Evolutionary conservation across 768 basidiomycete genomes (phyloP).

Genomic region (Macrolepiota fuliginosa): DNA sequence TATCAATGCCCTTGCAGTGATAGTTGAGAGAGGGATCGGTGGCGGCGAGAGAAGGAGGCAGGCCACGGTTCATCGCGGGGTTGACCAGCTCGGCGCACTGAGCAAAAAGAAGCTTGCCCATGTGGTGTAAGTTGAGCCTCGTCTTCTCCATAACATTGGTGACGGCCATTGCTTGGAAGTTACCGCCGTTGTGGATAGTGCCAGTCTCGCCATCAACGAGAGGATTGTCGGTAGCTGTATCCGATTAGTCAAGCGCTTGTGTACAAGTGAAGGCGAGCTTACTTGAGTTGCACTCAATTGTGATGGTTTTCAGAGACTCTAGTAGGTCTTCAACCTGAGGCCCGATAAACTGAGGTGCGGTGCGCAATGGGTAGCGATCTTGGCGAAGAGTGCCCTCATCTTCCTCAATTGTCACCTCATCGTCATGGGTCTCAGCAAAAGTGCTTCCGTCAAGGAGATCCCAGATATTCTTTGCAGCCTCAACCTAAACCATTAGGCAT

Average conservation of each 20-base stretch:
- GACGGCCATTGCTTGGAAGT: slow-evolving; percentile 87
- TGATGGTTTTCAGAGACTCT: slow-evolving; percentile 58
- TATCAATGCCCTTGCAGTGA: slow-evolving; percentile 83
- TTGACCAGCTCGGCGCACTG: slow-evolving; percentile 73
- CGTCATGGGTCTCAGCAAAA: slow-evolving; percentile 65
- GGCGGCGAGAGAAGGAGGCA: slow-evolving; percentile 77
- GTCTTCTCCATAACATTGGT: slow-evolving; percentile 89
- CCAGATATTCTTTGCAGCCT: slow-evolving; percentile 68
- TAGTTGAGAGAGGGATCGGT: slow-evolving; percentile 82
- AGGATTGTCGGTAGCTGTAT: slow-evolving; percentile 81
- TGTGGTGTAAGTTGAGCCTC: slow-evolving; percentile 65
- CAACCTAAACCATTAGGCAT: slow-evolving; percentile 40
- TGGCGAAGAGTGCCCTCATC: slow-evolving; percentile 76
- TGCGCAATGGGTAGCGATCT: slow-evolving; percentile 75
- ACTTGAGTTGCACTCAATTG: slow-evolving; percentile 83
- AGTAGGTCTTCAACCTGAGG: slow-evolving; percentile 83
- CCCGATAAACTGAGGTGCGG: slow-evolving; percentile 81
- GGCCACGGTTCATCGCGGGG: slow-evolving; percentile 75
- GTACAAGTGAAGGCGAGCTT: slow-evolving; percentile 22
- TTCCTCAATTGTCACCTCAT: slow-evolving; percentile 69
- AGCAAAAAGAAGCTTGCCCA: slow-evolving; percentile 68
- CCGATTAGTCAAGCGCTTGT: slow-evolving; percentile 2
- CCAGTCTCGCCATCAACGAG: slow-evolving; percentile 69
- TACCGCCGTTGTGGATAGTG: slow-evolving; percentile 76
- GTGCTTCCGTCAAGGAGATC: slow-evolving; percentile 65